Base-by-base conservation (phyloP, 306 rosid species). In the Alnus rubra region DNA sequence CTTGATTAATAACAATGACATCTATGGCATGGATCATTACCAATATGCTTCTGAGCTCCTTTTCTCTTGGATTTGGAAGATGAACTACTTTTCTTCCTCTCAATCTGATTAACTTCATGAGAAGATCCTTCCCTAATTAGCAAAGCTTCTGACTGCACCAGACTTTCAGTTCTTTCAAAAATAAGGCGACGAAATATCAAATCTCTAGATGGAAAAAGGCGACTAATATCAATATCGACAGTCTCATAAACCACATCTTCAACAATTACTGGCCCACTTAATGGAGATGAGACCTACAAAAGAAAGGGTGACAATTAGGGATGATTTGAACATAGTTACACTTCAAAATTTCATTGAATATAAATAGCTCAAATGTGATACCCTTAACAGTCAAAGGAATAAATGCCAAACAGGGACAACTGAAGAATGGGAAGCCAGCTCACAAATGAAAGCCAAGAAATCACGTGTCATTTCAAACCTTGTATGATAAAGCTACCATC, bases 111-210 rank as follows among this genome's bases (percentile, higher is more conserved):
- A 82, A 82, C 75, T 77, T 79, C 85, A 56, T 76, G 77, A 70
- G 78, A 59, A 63, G 76, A 78, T 49, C 53, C 81, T 86, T 88
- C 90, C 74, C 64, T 88, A 50, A 50, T 87, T 53, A 94, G 81
- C 77, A 94, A 71, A 87, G 93, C 97, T 88, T 94, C 98, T 67
- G 98, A 94, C 90, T 94, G 98, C 82, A 94, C 98, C 72, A 94
- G 86, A 82, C 88, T 88, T 69, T 84, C 91, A 76, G 97, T 91
- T 85, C 98, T 88, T 87, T 92, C 92, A 63, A 94, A 94, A 68
- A 94, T 83, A 62, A 94, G 97, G 67, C 98, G 97, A 13, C 98
- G 97, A 76, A 92, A 94, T 78, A 84, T 80, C 86, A 92, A 83
- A 44, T 89, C 93, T 77, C 82, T 80, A 78, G 95, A 88, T 60